Evolutionary conservation across 352 stramenopile genomes (phyloP).

Genomic region (Pythium phragmitis): DNA sequence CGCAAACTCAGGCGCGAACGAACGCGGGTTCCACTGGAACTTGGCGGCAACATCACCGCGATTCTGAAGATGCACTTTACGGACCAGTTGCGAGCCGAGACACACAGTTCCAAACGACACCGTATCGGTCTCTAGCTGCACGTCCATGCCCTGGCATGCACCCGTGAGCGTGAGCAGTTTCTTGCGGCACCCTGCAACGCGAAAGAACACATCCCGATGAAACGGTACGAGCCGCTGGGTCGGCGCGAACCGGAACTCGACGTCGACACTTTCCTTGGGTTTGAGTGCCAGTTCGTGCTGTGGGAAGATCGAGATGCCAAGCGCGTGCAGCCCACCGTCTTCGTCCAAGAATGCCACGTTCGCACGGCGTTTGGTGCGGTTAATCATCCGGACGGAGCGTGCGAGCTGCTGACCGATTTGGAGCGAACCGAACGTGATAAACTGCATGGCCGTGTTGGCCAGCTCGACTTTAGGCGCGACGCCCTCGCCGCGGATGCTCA

Average conservation of each 20-base stretch:
- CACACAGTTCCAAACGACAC: conserved; percentile 91
- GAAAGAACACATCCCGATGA: conserved; percentile 61
- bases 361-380: conserved; percentile 81
- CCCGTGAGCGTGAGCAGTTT: conserved; percentile 84
- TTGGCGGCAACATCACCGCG: conserved; percentile 86
- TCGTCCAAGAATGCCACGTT: conserved; percentile 56
- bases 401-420: conserved; percentile 76
- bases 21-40: conserved; percentile 81
- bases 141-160: conserved; percentile 89
- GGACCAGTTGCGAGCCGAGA: conserved; percentile 78
- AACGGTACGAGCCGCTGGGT: conserved; percentile 64
- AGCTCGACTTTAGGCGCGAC: conserved; percentile 85
- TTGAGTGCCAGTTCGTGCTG: conserved; percentile 60
- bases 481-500: conserved; percentile 75
- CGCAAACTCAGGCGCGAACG: conserved; percentile 81
- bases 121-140: conserved; percentile 86
- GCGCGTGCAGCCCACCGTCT: conserved; percentile 33
- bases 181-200: conserved; percentile 59
- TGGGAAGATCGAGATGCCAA: conserved; percentile 71
- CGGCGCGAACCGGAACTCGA: conserved; percentile 78
- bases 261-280: conserved; percentile 70
- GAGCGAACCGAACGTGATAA: conserved; percentile 79
- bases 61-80: conserved; percentile 89
- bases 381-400: conserved; percentile 80
- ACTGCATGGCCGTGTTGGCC: conserved; percentile 82